A percentile compares a stretch with the other conserved stretches of the same genome.
Conservation (phyloP, 208 protist genomes). For the Leptomonas seymouri region DNA sequence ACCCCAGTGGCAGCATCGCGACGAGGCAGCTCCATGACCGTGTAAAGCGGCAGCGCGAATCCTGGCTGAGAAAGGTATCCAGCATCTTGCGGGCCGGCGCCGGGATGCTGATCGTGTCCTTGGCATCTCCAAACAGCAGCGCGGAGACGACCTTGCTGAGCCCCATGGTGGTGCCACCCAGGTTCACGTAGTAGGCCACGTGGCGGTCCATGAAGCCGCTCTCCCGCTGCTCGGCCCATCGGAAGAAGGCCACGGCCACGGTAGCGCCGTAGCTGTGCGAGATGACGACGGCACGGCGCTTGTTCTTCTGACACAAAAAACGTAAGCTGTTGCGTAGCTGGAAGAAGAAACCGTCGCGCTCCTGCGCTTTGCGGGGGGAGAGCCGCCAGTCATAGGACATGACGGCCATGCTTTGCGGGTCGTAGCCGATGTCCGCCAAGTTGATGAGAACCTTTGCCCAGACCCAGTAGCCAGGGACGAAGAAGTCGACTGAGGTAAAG, state of each 20-base stretch:
- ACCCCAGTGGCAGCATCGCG: slow-evolving; percentile 73
- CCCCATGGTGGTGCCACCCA: slow-evolving; percentile 82
- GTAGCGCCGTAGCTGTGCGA: slow-evolving; percentile 90
- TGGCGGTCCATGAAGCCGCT: slow-evolving; percentile 82
- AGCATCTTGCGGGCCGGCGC: slow-evolving; percentile 57
- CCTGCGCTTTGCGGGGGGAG: slow-evolving; percentile 64
- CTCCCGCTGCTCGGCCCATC: slow-evolving; percentile 81
- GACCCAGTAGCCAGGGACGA: slow-evolving; percentile 92
- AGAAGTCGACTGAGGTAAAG: slow-evolving; percentile 87
- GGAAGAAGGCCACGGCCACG: slow-evolving; percentile 86
- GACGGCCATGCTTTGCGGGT: slow-evolving; percentile 88
- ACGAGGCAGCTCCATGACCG: slow-evolving; percentile 76
- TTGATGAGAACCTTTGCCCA: slow-evolving; percentile 93
- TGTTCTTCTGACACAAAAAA: slow-evolving; percentile 80
- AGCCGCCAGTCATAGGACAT: slow-evolving; percentile 94
- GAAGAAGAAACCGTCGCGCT: slow-evolving; percentile 88
- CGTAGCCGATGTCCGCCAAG: slow-evolving; percentile 94
- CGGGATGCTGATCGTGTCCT: slow-evolving; percentile 83
- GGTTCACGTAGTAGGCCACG: slow-evolving; percentile 86
- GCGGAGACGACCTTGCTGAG: slow-evolving; percentile 81
- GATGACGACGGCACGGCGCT: slow-evolving; percentile 70
- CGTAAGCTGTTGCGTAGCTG: slow-evolving; percentile 66
- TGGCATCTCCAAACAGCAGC: slow-evolving; percentile 84
- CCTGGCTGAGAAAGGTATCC: slow-evolving; percentile 78
- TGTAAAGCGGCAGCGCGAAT: slow-evolving; percentile 61